Base-by-base conservation (phyloP, 2,329 filamentous ascomycete genomes). In the Penicillium sp. region DNA sequence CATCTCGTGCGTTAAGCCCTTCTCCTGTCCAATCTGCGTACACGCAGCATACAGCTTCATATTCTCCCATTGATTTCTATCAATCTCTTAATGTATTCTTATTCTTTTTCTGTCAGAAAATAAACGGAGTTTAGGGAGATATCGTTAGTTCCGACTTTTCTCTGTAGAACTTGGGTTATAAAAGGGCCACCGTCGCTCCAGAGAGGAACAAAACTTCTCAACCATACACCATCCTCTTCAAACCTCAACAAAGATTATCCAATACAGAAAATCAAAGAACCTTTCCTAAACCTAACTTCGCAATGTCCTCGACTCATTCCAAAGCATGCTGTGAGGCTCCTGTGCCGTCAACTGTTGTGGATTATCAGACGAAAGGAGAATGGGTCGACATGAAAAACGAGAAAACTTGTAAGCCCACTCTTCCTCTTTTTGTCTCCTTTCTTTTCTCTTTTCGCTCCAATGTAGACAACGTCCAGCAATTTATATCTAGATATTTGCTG, bases 281-380 rank as follows among this genome's bases (percentile, higher is more conserved):
- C 16, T 35, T 35, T 16, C 12, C 30, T 35, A 14, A 11, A 28
- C 8, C 28, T 14, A 35, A 35, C 30, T 24, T 40, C 14, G 16
- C 18, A 18, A 55, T 55, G 45, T 21, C 33, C 3, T 49, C 55
- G 9, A 24, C 18, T 24, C 35, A 57, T 30, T 57, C 55, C 16
- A 57, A 43, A 6, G 43, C 55, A 18, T 57, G 55, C 49, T 57
- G 55, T 35, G 55, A 57, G 49, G 26, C 45, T 7, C 35, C 55
- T 3, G 55, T 53, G 1, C 49, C 55, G 18, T 33, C 21, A 18
- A 45, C 45, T 4, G 45, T 57, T 16, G 9, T 30, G 4, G 16
- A 30, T 12, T 57, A 57, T 20, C 14, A 52, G 24, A 49, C 24
- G 9, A 51, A 42, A 43, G 55, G 55, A 20, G 49, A 53, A 35